These are phyloP conservation scores for Haematococcus sp. DNA, from an alignment of 139 green algal species.

Conservation along the genomic window DNA sequence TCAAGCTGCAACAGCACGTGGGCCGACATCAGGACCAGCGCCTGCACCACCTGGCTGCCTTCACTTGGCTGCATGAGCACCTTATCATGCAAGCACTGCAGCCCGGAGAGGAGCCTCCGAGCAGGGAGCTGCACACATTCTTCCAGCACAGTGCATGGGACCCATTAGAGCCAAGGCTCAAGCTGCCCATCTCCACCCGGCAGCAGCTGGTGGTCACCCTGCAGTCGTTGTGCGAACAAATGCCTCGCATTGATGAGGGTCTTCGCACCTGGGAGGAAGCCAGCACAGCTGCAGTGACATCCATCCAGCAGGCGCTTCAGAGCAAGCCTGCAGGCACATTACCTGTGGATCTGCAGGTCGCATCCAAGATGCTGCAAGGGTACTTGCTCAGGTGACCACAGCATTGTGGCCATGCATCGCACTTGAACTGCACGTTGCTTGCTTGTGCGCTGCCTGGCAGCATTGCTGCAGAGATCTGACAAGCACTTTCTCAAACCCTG, in stretches of 20 bases:
- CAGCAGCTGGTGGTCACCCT: constrained; percentile 11
- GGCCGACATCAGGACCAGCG: constrained; percentile 23
- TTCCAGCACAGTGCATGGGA: constrained; percentile 8
- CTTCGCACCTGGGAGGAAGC: constrained; percentile 9
- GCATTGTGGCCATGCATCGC: too few species aligned
- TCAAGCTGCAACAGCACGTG: constrained; percentile 8
- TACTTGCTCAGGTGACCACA: too few species aligned
- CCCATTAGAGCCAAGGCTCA: constrained; percentile 19
- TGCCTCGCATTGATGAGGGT: constrained; percentile 3
- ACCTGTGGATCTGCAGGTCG: too few species aligned
- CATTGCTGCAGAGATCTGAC: too few species aligned
- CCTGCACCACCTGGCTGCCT: constrained; percentile 39
- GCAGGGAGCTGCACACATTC: constrained; percentile 8
- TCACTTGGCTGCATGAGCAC: constrained; percentile 44
- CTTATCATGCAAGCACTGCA: constrained; percentile 13
- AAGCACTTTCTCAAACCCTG: too few species aligned
- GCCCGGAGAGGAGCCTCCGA: background rate
- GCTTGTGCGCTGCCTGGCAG: too few species aligned
- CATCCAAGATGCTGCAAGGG: too few species aligned
- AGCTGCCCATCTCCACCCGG: background rate
- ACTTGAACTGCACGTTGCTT: too few species aligned
- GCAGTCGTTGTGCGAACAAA: constrained; percentile 5
- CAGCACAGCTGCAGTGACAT: background rate
- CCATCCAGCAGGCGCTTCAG: constrained; percentile 2
- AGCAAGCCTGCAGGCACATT: too few species aligned